Percentiles rank a stretch among this genome's conserved stretches.
Evolutionary conservation across 352 stramenopile genomes (phyloP).

Genomic region (Globisporangium uncinulatum): DNA sequence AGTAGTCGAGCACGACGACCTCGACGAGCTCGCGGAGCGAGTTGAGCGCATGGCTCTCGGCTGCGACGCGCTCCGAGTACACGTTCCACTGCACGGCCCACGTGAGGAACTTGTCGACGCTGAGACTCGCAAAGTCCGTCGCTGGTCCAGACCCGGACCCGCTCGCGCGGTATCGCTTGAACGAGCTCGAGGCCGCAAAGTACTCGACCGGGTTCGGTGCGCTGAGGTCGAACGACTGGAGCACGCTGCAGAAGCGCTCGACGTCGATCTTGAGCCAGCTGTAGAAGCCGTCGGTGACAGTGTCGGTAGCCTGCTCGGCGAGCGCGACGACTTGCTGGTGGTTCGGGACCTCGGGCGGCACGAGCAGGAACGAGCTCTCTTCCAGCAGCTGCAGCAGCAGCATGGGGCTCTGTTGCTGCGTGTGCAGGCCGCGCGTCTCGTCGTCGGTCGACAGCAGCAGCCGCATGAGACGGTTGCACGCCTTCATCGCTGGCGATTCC

Average conservation of each 20-base stretch:
- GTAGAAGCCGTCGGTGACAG: conserved; percentile 62
- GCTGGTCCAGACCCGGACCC: not conserved
- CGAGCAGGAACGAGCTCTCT: conserved; percentile 59
- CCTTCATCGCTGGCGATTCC: conserved; percentile 65
- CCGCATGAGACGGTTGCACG: conserved; percentile 56
- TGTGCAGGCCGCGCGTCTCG: conserved; percentile 6
- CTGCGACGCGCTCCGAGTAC: conserved; percentile 78
- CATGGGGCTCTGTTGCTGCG: conserved; percentile 46
- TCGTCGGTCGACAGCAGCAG: conserved; percentile 38
- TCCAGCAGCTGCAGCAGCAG: conserved; percentile 62
- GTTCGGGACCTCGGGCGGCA: conserved; percentile 47
- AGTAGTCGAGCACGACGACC: conserved; percentile 73
- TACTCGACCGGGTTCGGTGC: conserved; percentile 29
- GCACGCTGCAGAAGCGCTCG: conserved; percentile 55
- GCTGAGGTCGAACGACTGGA: conserved; percentile 60
- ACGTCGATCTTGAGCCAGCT: conserved; percentile 82
- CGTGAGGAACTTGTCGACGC: conserved; percentile 47
- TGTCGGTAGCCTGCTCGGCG: conserved; percentile 52
- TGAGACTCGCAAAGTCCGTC: conserved; percentile 26
- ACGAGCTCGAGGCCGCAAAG: conserved; percentile 21
- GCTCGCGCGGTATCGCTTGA: conserved; percentile 61
- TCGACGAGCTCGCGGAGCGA: conserved; percentile 73
- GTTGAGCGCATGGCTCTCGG: conserved; percentile 74
- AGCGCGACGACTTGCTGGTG: conserved; percentile 69
- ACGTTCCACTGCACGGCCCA: conserved; percentile 84